phyloP scores from a whole-genome alignment of 768 basidiomycete species.

The Rhizopogon rudus region DNA sequence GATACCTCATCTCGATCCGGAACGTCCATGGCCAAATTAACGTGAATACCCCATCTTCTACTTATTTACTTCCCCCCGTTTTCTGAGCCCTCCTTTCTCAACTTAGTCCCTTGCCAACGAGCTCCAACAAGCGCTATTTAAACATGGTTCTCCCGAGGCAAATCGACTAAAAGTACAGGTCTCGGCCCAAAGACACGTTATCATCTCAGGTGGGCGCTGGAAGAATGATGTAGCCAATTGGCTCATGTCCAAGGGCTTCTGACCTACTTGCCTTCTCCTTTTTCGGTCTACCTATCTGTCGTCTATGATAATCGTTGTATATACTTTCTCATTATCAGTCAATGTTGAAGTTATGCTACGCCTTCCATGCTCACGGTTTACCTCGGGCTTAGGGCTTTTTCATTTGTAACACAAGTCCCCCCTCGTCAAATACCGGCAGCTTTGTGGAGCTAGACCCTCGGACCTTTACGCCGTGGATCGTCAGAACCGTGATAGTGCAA shows the following conservation, averaged over 20 bases:
- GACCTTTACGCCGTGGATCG: too few relatives aligned
- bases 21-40: conserved; percentile 62
- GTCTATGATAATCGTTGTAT: background rate
- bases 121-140: conserved; percentile 47
- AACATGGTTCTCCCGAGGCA: conserved; percentile 39
- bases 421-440: too few relatives aligned
- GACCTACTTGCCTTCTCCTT: conserved; percentile 1
- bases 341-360: too few relatives aligned
- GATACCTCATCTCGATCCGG: conserved; percentile 53
- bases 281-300: background rate
- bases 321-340: too few relatives aligned
- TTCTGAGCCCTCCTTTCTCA: conserved; percentile 4
- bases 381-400: too few relatives aligned
- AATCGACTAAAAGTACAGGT: conserved; percentile 44
- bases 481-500: too few relatives aligned
- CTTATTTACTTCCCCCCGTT: background rate
- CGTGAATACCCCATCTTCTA: conserved; percentile 34
- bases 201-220: conserved; percentile 61
- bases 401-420: too few relatives aligned
- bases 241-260: conserved; percentile 66
- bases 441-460: too few relatives aligned
- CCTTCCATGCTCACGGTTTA: too few relatives aligned
- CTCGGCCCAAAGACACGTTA: conserved; percentile 44
- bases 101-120: conserved; percentile 56
- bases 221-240: conserved; percentile 57